These are phyloP conservation scores for Eucalyptus cloeziana DNA, from an alignment of 345 rosid species.

Conservation along the genomic window DNA sequence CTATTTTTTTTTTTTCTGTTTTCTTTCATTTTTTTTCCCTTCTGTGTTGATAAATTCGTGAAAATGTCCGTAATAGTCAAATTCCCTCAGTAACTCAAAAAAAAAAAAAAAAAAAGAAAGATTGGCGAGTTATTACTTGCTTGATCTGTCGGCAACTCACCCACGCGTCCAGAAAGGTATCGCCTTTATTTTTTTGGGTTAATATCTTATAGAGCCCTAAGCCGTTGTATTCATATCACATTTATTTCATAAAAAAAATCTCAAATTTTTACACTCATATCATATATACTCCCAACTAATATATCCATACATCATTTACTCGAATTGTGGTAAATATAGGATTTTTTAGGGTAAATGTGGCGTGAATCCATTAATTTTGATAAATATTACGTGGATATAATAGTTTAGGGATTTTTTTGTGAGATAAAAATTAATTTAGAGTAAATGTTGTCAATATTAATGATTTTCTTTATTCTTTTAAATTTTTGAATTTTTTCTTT, in stretches of 20 bases:
- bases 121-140: not conserved
- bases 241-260: not conserved
- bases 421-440: not conserved
- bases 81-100: not conserved
- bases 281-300: not conserved
- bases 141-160: not conserved
- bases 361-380: not conserved
- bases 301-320: not conserved
- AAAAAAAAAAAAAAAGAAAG: too few relatives aligned
- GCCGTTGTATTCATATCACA: not conserved
- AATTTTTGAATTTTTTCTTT: too few relatives aligned
- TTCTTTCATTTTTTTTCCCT: not conserved
- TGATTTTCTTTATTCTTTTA: too few relatives aligned
- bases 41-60: not conserved
- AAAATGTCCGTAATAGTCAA: not conserved
- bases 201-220: not conserved
- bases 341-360: not conserved
- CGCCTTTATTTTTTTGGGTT: not conserved
- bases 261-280: not conserved
- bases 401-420: not conserved
- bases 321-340: not conserved
- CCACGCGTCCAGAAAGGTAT: not conserved
- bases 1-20: not conserved
- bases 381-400: not conserved
- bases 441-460: not conserved